phyloP scores from a whole-genome alignment of 192 early-diverging fungal genomes.

The Chytriomyces hyalinus region DNA sequence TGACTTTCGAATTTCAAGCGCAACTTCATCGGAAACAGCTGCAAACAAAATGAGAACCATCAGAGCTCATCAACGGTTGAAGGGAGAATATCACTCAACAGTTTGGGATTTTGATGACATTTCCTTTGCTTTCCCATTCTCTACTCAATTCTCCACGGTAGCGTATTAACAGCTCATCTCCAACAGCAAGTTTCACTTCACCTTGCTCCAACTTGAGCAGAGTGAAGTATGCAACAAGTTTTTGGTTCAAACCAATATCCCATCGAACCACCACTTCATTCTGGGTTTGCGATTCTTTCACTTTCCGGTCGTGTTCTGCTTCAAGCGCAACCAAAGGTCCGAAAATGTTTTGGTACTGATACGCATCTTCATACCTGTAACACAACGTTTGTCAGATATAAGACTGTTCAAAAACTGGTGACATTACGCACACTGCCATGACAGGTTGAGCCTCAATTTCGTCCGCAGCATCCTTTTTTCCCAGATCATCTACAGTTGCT shows the following conservation, averaged over 20 bases:
- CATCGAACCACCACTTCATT: constrained; percentile 94
- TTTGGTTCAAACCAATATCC: constrained; percentile 94
- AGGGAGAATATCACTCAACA: constrained; percentile 57
- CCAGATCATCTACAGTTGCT: constrained; percentile 81
- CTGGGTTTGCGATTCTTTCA: constrained; percentile 94
- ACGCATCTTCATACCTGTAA: constrained; percentile 77
- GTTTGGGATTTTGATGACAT: constrained; percentile 96
- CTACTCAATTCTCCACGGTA: constrained; percentile 85
- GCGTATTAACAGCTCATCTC: constrained; percentile 89
- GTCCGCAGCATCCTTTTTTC: constrained; percentile 57
- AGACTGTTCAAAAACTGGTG: not conserved
- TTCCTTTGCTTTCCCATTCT: constrained; percentile 86
- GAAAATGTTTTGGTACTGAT: constrained; percentile 96
- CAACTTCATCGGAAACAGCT: constrained; percentile 93
- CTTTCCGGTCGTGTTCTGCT: constrained; percentile 85
- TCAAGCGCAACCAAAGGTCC: constrained; percentile 94
- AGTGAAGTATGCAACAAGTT: constrained; percentile 89
- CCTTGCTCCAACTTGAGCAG: constrained; percentile 90
- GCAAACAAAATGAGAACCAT: not conserved
- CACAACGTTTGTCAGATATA: constrained; percentile 58
- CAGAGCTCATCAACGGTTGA: not conserved
- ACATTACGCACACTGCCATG: constrained; percentile 61
- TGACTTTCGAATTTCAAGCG: constrained; percentile 78
- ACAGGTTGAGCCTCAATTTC: constrained; percentile 88
- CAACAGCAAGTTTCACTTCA: constrained; percentile 89